Conservation (phyloP, 179 eudicot species). For the Beta macrorhiza region DNA sequence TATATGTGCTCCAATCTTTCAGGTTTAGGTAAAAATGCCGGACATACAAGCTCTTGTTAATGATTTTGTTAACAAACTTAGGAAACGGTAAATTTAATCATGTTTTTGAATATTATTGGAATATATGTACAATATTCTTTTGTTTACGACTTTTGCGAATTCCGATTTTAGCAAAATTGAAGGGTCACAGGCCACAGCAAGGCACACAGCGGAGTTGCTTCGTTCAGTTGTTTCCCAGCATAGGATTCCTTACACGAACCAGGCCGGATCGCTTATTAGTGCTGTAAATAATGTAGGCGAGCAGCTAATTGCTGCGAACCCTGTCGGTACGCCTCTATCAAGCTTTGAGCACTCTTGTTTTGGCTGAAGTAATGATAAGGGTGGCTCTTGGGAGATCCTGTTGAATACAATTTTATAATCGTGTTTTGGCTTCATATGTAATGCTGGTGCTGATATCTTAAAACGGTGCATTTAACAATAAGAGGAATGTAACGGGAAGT, state of each 20-base stretch:
- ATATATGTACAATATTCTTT: background rate
- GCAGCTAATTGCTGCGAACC: constrained; percentile 78
- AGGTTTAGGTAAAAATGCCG: constrained; percentile 52
- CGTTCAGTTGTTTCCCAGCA: constrained; percentile 83
- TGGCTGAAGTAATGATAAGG: background rate
- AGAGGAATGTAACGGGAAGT: background rate
- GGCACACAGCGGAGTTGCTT: constrained; percentile 81
- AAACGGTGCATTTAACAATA: background rate
- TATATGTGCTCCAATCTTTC: constrained; percentile 1
- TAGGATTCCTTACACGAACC: constrained; percentile 70
- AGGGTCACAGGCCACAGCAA: constrained; percentile 88
- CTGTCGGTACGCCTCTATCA: constrained; percentile 65
- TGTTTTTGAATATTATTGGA: background rate
- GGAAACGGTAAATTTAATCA: constrained; percentile 53
- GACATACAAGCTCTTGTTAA: constrained; percentile 76
- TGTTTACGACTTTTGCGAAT: background rate
- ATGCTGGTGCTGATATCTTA: background rate
- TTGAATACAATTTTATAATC: background rate
- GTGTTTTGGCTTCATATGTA: background rate
- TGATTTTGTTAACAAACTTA: constrained; percentile 69
- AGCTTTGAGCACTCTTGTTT: background rate
- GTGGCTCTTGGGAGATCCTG: no score
- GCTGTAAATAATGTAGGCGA: constrained; percentile 78
- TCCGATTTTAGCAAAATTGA: constrained; percentile 62
- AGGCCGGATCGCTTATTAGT: constrained; percentile 73